Evolutionary conservation across 2,329 filamentous ascomycete species (phyloP).

Genomic region (Verticillium tricorpus): DNA sequence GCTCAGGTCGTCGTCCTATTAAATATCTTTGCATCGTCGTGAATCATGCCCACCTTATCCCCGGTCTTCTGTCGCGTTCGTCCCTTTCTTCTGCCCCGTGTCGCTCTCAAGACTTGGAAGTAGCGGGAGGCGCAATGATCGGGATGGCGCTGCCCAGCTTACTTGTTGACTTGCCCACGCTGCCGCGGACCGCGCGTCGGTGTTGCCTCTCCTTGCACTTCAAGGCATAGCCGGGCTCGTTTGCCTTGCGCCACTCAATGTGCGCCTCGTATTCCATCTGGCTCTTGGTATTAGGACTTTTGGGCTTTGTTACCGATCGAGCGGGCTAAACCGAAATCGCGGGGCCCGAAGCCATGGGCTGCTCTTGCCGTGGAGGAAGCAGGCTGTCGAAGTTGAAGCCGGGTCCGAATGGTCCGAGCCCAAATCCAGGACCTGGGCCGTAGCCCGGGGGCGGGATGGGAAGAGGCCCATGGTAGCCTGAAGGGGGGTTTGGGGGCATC

Average conservation of each 20-base stretch:
- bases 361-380: neutral
- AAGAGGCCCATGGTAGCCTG: neutral
- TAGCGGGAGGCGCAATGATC: neutral
- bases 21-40: neutral
- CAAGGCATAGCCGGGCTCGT: slow-evolving; percentile 42
- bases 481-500: neutral
- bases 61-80: too few species aligned
- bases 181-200: slow-evolving; percentile 16
- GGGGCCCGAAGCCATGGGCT: neutral
- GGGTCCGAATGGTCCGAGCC: neutral
- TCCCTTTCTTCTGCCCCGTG: neutral
- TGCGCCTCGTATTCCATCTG: slow-evolving; percentile 44
- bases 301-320: slow-evolving; percentile 32
- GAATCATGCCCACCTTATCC: neutral
- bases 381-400: neutral
- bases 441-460: neutral
- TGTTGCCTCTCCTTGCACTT: slow-evolving; percentile 41
- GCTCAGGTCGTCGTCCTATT: neutral
- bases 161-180: neutral
- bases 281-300: slow-evolving; percentile 30
- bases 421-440: neutral
- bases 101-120: neutral
- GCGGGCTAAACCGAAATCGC: neutral
- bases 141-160: neutral
- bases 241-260: slow-evolving; percentile 44